Conservation (phyloP, 73 alveolate species). For the Effrenium voratum region DNA sequence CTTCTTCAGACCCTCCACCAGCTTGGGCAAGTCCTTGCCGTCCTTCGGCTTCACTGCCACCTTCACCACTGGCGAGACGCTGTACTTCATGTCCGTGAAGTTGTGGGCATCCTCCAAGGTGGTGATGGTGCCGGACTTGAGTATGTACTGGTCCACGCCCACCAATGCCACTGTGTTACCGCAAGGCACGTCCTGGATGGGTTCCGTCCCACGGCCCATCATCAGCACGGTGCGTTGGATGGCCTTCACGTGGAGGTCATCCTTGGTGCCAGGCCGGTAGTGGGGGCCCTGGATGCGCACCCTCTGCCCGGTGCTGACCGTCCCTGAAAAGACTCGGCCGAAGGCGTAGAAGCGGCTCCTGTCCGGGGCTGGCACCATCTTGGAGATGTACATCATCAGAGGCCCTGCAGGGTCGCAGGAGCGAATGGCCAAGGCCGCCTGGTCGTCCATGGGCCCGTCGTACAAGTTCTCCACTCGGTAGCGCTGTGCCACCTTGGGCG, state of each 20-base stretch:
- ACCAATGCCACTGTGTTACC: no score
- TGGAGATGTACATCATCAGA: slow-evolving; percentile 98
- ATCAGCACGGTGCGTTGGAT: slow-evolving; percentile 97
- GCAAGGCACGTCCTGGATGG: no score
- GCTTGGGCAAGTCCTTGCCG: slow-evolving; percentile 97
- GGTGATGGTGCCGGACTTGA: slow-evolving; percentile 97
- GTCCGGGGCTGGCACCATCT: slow-evolving; percentile 98
- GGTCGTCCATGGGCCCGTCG: slow-evolving; percentile 96
- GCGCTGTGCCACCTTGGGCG: slow-evolving; percentile 99
- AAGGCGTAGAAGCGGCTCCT: slow-evolving; percentile 97
- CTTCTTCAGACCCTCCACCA: slow-evolving; percentile 97
- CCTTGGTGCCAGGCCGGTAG: slow-evolving; percentile 96
- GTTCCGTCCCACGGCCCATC: slow-evolving; percentile 97
- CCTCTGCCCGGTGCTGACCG: slow-evolving; percentile 97
- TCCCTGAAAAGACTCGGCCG: slow-evolving; percentile 99
- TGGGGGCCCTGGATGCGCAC: slow-evolving; percentile 98
- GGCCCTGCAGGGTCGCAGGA: slow-evolving; percentile 99
- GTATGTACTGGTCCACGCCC: no score
- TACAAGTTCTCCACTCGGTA: slow-evolving; percentile 98
- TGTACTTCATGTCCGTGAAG: slow-evolving; percentile 96
- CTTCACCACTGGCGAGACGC: slow-evolving; percentile 97
- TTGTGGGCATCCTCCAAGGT: slow-evolving; percentile 95
- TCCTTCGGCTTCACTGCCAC: slow-evolving; percentile 97
- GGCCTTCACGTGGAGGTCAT: slow-evolving; percentile 96
- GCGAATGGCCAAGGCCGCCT: slow-evolving; percentile 96